Evolutionary conservation across 2,329 filamentous ascomycete species (phyloP), one percentile per base, ranked within the genome.

Genomic region (Alternaria viburni): DNA sequence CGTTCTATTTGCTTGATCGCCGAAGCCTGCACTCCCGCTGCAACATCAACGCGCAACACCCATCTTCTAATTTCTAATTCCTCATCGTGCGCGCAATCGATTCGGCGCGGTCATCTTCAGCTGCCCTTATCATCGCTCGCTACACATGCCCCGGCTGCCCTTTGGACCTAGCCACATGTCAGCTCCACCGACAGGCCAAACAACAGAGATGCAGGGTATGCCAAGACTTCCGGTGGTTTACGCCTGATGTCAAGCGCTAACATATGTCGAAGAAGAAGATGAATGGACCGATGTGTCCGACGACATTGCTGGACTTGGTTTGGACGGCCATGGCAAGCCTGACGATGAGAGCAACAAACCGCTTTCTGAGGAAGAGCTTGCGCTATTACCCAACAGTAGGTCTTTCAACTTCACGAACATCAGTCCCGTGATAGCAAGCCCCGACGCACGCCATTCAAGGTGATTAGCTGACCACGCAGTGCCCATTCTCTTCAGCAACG

Each of bases 401-500:
- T 68, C 5, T 23, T 32, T 23, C 32, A 9, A 9, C 19, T 23
- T 11, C 15, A 21, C 6, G 11, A 10, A 23, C 11, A 17, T 21
- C 1, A n/a, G 1, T 36, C 32, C 32, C 15, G 32, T 36, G n/a
- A 21, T 6, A 11, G 3, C 25, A 9, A 10, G 8, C n/a, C 5
- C 32, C 9, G 11, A 7, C 47, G n/a, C 13, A 44, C 21, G 28
- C 13, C 25, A 9, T 5, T 49, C 15, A 19, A 51, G 15, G 28
- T 17, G 13, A 19, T 13, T 50, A 23, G n/a, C 57, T 66, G 25
- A 69, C 30, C 4, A 3, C 12, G 2, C 52, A 75, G 74, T 75
- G 68, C 74, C 74, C 12, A 30, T 69, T 17, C 67, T 76, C 6
- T 71, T 76, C 55, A 57, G 61, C 47, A 62, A 47, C n/a, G 55